A percentile compares a stretch with the other conserved stretches of the same genome.
Evolutionary conservation across 2,329 filamentous ascomycete species (phyloP).

Genomic region (Verticillium tricorpus): DNA sequence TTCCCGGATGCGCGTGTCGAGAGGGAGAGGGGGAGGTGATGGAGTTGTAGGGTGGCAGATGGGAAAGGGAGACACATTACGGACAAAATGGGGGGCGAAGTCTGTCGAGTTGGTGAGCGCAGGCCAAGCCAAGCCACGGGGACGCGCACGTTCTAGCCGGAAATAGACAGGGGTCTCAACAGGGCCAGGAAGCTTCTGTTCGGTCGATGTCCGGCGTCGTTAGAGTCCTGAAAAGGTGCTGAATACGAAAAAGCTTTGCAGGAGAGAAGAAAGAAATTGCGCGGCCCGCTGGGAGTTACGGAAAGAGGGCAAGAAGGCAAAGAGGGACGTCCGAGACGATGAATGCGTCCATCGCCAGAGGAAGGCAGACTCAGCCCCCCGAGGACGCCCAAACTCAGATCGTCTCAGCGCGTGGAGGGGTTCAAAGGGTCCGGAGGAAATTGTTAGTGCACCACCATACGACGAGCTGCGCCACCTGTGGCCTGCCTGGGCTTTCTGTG

Average conservation of each 20-base stretch:
- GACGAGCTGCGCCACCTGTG: too few species aligned
- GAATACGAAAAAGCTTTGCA: not conserved
- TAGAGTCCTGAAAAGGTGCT: not conserved
- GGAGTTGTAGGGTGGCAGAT: not conserved
- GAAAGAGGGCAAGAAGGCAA: not conserved
- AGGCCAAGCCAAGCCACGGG: conserved; percentile 3
- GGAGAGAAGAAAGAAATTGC: not conserved
- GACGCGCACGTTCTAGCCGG: not conserved
- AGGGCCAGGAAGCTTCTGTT: not conserved
- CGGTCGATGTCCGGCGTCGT: not conserved
- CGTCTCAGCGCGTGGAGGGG: not conserved
- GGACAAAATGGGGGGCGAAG: conserved; percentile 2
- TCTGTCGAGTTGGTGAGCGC: not conserved
- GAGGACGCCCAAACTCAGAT: not conserved
- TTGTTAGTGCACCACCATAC: too few species aligned
- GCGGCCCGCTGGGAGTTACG: not conserved
- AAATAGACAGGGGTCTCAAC: not conserved
- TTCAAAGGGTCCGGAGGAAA: not conserved
- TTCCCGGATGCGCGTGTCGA: not conserved
- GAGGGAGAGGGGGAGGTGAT: not conserved
- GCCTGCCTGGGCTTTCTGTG: not conserved
- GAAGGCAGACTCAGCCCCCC: not conserved
- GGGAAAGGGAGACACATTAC: not conserved
- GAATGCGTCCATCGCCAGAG: not conserved
- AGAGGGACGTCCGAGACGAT: not conserved